Base-by-base conservation (phyloP, 495 filamentous ascomycete species). In the Penicillium daleae region DNA sequence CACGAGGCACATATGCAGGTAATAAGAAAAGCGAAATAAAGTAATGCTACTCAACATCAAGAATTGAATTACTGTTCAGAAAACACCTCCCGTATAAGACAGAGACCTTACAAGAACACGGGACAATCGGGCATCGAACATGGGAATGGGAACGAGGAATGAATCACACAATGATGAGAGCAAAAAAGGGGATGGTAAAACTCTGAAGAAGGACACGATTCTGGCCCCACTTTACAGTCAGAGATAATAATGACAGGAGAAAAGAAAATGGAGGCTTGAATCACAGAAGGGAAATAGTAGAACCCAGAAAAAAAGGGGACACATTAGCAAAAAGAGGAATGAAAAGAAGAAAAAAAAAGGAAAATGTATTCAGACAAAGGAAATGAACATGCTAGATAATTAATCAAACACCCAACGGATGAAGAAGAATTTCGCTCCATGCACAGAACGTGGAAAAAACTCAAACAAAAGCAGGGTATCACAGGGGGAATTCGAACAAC, bases 401-500 rank as follows among this genome's bases (percentile, higher is more conserved):
- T 56, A 66, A 64, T 66, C 66, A 74, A 67, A 67, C 71, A 74
- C 56, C 63, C 65, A 51, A 52, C 54, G 60, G 64, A 69, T 67
- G 64, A 68, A 67, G 60, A 69, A 60, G 65, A 54, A 54, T 59
- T 71, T 72, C 66, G 75, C 74, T 74, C 65, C 75, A 77, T 70
- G 74, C 75, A 80, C 70, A 71, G 67, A 73, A 72, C 55, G 62
- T 67, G 68, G 66, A 50, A 42, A 48, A 39, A 33, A 53, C 21
- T 19, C 3, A 31, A 54, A 54, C 29, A 54, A 74, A 76, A 74
- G 74, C 71, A 78, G 76, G 79, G 76, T 81, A 80, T 80, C 78
- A 78, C 67, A 68, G 68, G 73, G 72, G 76, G 56, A 42, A 76
- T 76, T 76, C 76, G 80, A 80, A 74, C 71, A 76, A 69, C 70